phyloP scores from a whole-genome alignment of 768 basidiomycete genomes.

The Hericium rajendrae region DNA sequence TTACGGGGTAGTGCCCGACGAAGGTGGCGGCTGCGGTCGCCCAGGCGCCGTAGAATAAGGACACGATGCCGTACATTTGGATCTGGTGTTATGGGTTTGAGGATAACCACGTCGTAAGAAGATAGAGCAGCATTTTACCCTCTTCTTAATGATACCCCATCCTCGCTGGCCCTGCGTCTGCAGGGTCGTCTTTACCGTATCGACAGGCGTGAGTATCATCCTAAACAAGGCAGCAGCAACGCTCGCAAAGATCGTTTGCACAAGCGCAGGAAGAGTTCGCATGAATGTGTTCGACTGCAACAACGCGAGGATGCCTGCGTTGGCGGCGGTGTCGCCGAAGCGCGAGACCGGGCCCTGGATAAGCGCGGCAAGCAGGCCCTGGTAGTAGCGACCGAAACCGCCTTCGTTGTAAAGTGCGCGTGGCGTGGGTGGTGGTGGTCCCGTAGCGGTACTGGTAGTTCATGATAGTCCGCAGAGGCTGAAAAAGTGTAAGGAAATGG shows the following conservation, averaged over 20 bases:
- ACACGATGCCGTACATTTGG: constrained; percentile 62
- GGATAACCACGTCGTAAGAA: neutral
- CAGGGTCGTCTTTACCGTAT: constrained; percentile 91
- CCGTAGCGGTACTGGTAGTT: constrained; percentile 93
- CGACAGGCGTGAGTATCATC: constrained; percentile 88
- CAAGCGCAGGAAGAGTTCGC: constrained; percentile 44
- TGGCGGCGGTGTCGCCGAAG: constrained; percentile 94
- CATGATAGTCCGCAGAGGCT: constrained; percentile 95
- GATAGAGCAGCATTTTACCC: constrained; percentile 25
- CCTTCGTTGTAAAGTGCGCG: constrained; percentile 67
- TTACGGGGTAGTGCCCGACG: constrained; percentile 81
- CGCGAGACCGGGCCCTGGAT: constrained; percentile 77
- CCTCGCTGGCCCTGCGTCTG: constrained; percentile 82
- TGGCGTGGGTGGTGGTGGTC: constrained; percentile 58
- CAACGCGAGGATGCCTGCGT: constrained; percentile 83
- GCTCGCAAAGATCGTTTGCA: constrained; percentile 76
- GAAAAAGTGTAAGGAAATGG: neutral
- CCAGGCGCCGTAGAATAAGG: constrained; percentile 84
- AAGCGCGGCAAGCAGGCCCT: constrained; percentile 78
- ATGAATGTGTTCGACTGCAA: constrained; percentile 69
- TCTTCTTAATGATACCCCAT: constrained; percentile 48
- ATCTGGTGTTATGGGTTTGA: constrained; percentile 31
- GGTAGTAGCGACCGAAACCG: constrained; percentile 78
- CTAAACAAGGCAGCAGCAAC: constrained; percentile 76
- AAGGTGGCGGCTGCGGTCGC: constrained; percentile 93